Percentiles rank a stretch among this genome's conserved stretches.
Conservation (phyloP, 73 alveolate genomes). For the Tetrahymena thermophila region DNA sequence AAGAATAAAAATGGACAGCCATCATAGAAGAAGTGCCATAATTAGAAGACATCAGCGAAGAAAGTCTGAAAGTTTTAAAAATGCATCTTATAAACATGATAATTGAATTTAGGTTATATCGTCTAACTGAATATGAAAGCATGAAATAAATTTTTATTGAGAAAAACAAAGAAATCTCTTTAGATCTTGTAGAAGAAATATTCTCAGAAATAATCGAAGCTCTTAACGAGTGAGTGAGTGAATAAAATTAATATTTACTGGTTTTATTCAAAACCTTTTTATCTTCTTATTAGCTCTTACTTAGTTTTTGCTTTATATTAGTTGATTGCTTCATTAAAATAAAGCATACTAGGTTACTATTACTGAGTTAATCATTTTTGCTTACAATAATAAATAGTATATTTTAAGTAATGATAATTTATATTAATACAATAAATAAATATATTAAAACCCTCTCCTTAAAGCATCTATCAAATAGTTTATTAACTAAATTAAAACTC, state of each 20-base stretch:
- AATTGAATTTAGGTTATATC: background rate
- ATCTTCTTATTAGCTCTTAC: no score
- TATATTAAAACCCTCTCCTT: background rate
- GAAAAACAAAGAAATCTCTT: background rate
- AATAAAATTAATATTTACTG: background rate
- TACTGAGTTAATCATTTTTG: no score
- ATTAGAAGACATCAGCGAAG: background rate
- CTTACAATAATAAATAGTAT: no score
- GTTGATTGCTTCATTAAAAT: no score
- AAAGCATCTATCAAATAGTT: background rate
- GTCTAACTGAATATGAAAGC: background rate
- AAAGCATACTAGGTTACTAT: no score
- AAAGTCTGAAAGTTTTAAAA: background rate
- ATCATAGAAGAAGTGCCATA: background rate
- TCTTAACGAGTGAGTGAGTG: background rate
- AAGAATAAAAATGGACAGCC: background rate
- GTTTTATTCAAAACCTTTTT: no score
- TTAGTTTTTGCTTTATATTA: no score
- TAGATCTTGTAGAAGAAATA: background rate
- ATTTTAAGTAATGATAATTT: no score
- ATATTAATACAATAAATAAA: no score
- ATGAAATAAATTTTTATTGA: background rate
- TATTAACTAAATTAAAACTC: background rate
- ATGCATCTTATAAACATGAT: background rate
- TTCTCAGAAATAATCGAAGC: background rate